These are phyloP conservation scores for Coffea eugenioides DNA, from an alignment of 257 asterid genomes.

Conservation along the genomic window DNA sequence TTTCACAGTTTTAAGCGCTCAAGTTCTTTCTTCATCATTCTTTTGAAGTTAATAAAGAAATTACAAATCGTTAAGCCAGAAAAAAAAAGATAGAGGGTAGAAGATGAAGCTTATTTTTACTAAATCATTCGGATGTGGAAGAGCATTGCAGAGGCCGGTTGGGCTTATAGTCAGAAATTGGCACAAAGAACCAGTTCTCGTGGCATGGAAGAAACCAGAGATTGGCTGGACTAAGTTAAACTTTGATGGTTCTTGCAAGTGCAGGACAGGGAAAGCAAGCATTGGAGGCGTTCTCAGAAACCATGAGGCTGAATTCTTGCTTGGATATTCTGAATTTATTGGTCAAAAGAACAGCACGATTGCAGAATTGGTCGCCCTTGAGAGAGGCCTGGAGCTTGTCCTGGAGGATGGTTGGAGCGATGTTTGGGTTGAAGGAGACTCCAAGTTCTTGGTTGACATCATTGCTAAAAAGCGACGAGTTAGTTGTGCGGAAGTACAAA, in stretches of 20 bases:
- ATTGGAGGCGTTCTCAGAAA: slow-evolving; percentile 70
- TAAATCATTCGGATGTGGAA: slow-evolving; percentile 27
- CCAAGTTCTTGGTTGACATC: slow-evolving; percentile 52
- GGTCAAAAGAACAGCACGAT: slow-evolving; percentile 56
- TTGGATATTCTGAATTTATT: slow-evolving; percentile 68
- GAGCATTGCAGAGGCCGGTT: slow-evolving; percentile 27
- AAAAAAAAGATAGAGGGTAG: background rate
- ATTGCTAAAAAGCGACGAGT: slow-evolving; percentile 35
- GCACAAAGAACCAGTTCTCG: slow-evolving; percentile 45
- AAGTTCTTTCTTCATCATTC: too few species aligned
- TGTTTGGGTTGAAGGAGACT: slow-evolving; percentile 78
- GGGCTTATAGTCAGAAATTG: slow-evolving; percentile 31
- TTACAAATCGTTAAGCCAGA: background rate
- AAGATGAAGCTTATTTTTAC: slow-evolving; percentile 28
- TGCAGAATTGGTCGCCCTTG: slow-evolving; percentile 64
- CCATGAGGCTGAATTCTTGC: slow-evolving; percentile 60
- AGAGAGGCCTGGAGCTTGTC: slow-evolving; percentile 64
- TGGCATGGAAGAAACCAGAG: slow-evolving; percentile 59
- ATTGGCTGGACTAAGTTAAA: slow-evolving; percentile 69
- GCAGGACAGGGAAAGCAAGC: slow-evolving; percentile 60
- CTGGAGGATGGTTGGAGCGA: slow-evolving; percentile 63
- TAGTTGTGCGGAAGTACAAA: slow-evolving; percentile 42
- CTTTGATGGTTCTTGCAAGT: slow-evolving; percentile 80
- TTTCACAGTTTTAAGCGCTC: background rate
- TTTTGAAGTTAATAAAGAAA: background rate